phyloP scores from a whole-genome alignment of 2,329 filamentous ascomycete genomes.

The Diaporthe aspalathi region DNA sequence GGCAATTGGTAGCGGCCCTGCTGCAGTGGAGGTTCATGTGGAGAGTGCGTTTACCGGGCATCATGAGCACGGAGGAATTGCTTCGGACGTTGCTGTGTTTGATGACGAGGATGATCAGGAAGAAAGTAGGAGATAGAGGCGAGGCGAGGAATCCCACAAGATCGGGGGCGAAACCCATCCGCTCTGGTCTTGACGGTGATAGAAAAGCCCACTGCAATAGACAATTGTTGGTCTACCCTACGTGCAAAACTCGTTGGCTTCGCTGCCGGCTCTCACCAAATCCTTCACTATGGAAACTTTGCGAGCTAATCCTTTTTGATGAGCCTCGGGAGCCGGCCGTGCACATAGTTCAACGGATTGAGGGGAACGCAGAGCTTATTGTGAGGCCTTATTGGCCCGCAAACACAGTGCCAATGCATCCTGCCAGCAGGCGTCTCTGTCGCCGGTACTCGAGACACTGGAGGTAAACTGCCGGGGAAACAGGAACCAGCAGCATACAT shows the following conservation, averaged over 20 bases:
- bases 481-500: background rate
- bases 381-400: background rate
- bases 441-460: no score
- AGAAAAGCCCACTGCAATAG: no score
- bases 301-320: background rate
- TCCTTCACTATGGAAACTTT: background rate
- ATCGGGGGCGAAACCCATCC: no score
- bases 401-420: background rate
- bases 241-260: no score
- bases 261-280: no score
- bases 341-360: background rate
- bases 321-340: background rate
- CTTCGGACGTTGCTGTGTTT: conserved; percentile 5
- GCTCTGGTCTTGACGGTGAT: no score
- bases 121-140: background rate
- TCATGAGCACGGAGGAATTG: background rate
- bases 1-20: background rate
- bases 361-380: background rate
- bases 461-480: no score
- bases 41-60: conserved; percentile 34
- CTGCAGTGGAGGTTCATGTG: conserved; percentile 32
- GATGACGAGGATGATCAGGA: conserved; percentile 23
- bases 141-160: no score
- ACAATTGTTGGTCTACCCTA: no score
- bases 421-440: background rate